These are phyloP conservation scores for Zygotorulaspora sp. DNA, from an alignment of 805 yeast species.

Conservation along the genomic window DNA sequence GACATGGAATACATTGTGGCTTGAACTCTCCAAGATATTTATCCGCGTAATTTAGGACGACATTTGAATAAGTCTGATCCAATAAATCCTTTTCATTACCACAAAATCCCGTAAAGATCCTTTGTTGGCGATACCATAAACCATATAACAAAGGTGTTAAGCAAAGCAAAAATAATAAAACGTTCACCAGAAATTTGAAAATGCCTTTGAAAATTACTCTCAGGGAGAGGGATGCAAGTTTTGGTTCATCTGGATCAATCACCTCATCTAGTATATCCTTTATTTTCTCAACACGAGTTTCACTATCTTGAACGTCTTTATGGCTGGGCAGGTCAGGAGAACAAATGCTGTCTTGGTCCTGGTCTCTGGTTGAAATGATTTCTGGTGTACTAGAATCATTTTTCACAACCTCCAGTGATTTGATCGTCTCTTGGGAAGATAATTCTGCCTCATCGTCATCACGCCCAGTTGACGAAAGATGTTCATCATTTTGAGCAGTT, in stretches of 20 bases:
- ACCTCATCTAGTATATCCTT: slow-evolving; percentile 3
- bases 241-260: neutral
- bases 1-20: slow-evolving; percentile 74
- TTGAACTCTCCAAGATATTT: slow-evolving; percentile 42
- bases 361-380: neutral
- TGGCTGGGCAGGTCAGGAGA: slow-evolving; percentile 22
- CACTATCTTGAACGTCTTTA: slow-evolving; percentile 18
- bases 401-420: slow-evolving; percentile 1
- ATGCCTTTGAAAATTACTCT: slow-evolving; percentile 2
- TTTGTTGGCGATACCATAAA: slow-evolving; percentile 63
- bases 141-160: slow-evolving; percentile 40
- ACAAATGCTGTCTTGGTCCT: neutral
- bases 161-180: slow-evolving; percentile 37
- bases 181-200: slow-evolving; percentile 18
- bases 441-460: neutral
- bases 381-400: slow-evolving; percentile 1
- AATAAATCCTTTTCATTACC: slow-evolving; percentile 44
- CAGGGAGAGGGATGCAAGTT: neutral
- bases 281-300: slow-evolving; percentile 12
- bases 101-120: slow-evolving; percentile 66
- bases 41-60: slow-evolving; percentile 35
- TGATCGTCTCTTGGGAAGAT: slow-evolving; percentile 5
- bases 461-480: neutral
- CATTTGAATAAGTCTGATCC: neutral
- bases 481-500: neutral